Evolutionary conservation across 1,139 yeast species (phyloP).

Genomic region (Geotrichum europaeum): DNA sequence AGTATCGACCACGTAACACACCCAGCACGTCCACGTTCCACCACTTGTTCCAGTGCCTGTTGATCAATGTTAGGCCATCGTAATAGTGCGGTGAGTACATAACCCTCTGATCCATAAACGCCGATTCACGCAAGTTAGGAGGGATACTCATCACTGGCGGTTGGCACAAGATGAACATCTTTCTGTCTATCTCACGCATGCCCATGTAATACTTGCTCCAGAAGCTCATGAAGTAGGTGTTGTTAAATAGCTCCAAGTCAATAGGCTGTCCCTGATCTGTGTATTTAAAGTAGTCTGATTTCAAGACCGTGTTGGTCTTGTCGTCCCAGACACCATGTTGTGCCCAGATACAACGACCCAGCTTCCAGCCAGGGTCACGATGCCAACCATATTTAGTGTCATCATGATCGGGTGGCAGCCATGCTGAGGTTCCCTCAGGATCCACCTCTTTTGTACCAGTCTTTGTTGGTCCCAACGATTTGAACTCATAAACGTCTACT

Average conservation of each 20-base stretch:
- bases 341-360: slow-evolving; percentile 76
- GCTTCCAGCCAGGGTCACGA: slow-evolving; percentile 56
- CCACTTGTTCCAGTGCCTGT: slow-evolving; percentile 58
- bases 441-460: slow-evolving; percentile 39
- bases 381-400: slow-evolving; percentile 67
- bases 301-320: slow-evolving; percentile 32
- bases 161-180: slow-evolving; percentile 58
- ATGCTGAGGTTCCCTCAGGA: slow-evolving; percentile 59
- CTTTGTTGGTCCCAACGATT: slow-evolving; percentile 57
- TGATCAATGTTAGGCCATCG: slow-evolving; percentile 88
- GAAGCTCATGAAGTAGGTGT: slow-evolving; percentile 54
- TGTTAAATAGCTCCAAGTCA: slow-evolving; percentile 50
- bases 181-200: slow-evolving; percentile 32
- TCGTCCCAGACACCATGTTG: slow-evolving; percentile 70
- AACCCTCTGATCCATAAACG: slow-evolving; percentile 15
- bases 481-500: slow-evolving; percentile 59
- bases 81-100: slow-evolving; percentile 79
- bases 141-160: slow-evolving; percentile 79
- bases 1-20: slow-evolving; percentile 70
- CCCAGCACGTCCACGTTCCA: slow-evolving; percentile 83
- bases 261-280: slow-evolving; percentile 36
- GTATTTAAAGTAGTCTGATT: slow-evolving; percentile 45
- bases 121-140: slow-evolving; percentile 51
- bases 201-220: slow-evolving; percentile 45
- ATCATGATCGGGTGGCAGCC: slow-evolving; percentile 44